These are phyloP conservation scores for Persicaria tinctoria DNA, from an alignment of 148 eudicot genomes.

Conservation along the genomic window DNA sequence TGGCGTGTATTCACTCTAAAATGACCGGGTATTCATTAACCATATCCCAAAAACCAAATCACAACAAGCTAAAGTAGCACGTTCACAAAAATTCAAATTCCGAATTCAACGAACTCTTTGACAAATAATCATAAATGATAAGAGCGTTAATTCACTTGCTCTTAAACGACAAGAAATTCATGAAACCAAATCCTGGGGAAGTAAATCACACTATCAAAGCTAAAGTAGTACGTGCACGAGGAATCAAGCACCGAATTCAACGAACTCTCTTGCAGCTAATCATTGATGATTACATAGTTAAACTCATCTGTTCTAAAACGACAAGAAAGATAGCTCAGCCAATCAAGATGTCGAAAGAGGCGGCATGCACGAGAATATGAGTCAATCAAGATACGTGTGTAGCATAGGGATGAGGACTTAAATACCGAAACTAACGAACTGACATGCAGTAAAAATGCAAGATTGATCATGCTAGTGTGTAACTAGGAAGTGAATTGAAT, in stretches of 20 bases:
- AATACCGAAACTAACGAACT: neutral
- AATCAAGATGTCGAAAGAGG: too few species aligned
- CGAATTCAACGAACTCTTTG: neutral
- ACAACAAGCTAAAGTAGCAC: neutral
- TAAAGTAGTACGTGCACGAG: neutral
- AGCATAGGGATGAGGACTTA: too few species aligned
- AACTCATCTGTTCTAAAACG: too few species aligned
- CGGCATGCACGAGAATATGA: too few species aligned
- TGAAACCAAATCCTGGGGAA: neutral
- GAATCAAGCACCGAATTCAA: too few species aligned
- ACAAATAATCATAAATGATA: neutral
- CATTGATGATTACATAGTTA: too few species aligned
- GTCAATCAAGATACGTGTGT: too few species aligned
- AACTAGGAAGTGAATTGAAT: neutral
- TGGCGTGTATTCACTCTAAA: too few species aligned
- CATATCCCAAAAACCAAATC: too few species aligned
- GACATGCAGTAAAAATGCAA: neutral
- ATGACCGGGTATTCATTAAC: neutral
- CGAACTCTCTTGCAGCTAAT: too few species aligned
- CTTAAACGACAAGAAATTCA: neutral
- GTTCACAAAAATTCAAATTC: neutral
- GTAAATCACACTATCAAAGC: neutral
- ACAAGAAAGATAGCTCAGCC: too few species aligned
- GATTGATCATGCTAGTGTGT: neutral
- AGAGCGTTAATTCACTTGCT: neutral